Base-by-base conservation (phyloP, 2,329 filamentous ascomycete species). In the Rutstroemia sp. region DNA sequence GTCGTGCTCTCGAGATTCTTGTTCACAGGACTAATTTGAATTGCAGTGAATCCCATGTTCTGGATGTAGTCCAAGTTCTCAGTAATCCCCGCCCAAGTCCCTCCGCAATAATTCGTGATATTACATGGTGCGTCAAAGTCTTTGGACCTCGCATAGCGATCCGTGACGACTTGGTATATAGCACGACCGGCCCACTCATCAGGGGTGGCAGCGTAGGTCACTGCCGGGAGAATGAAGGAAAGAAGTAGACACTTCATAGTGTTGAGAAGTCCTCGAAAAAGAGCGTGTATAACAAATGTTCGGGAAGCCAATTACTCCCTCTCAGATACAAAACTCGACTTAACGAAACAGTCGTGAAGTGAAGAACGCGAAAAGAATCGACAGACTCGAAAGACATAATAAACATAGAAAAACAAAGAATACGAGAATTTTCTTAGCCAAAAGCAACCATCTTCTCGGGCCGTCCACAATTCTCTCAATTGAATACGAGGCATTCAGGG, bases 1-100 rank as follows among this genome's bases (percentile, higher is more conserved):
- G 53, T 72, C n/a, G 64, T 59, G 9, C 69, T 71, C 19, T 67
- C 60, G 6, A 73, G 57, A 30, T 75, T 70, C 39, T 67, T 58
- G 2, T 73, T 73, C 27, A 77, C 65, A 0, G 75, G 75, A 5
- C 73, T 75, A 49, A 77, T 76, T 73, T 73, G 76, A 42, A 73
- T 67, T 5, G 48, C 48, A 6, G 40, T 57, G 19, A 54, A 57
- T 0, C 46, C 56, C 51, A 54, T 65, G 52, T 36, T 27, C 21
- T 73, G 70, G 47, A 75, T 75, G 58, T 76, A 76, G 63, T 73
- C 71, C 55, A 76, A 61, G 12, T 71, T 67, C 42, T 72, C 67
- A 40, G 68, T 68, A 53, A 75, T 72, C 14, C 73, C 73, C 49
- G 67, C 65, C 70, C 72, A 75, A 9, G 72, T 70, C 9, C 73